Conservation (phyloP, 2,329 filamentous ascomycete species). For the Aspergillus pseudoterreus region DNA sequence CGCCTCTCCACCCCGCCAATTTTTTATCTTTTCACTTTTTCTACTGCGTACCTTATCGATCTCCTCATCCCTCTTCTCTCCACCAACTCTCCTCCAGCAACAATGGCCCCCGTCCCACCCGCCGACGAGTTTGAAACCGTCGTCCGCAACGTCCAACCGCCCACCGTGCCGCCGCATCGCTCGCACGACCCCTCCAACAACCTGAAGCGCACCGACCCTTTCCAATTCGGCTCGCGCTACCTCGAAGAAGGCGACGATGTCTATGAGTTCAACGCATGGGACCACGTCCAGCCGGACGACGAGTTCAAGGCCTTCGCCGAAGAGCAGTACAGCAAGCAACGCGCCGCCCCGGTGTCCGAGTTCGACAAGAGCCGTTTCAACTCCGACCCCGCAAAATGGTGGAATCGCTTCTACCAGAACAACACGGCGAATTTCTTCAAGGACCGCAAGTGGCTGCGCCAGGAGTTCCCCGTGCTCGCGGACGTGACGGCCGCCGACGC, state of each 20-base stretch:
- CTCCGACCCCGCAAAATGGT: constrained; percentile 86
- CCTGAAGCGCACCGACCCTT: constrained; percentile 84
- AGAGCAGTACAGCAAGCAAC: constrained; percentile 79
- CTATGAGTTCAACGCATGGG: constrained; percentile 98
- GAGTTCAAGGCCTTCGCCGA: constrained; percentile 82
- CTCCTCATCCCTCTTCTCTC: not conserved
- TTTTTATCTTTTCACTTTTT: not conserved
- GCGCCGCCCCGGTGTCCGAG: constrained; percentile 80
- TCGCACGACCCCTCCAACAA: constrained; percentile 69
- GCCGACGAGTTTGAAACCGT: constrained; percentile 26
- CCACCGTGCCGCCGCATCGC: constrained; percentile 55
- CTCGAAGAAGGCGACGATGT: constrained; percentile 82
- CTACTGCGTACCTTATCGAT: not conserved
- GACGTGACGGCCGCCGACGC: constrained; percentile 68
- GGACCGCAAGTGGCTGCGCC: constrained; percentile 92
- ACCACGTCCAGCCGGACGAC: constrained; percentile 91
- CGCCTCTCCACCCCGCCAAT: not conserved
- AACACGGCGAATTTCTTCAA: constrained; percentile 99
- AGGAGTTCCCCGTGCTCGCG: constrained; percentile 88
- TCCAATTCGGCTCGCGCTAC: constrained; percentile 88
- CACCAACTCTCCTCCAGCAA: not conserved
- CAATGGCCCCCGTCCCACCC: not conserved
- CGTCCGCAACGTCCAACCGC: constrained; percentile 45
- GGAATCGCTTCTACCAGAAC: constrained; percentile 98
- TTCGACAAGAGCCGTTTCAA: constrained; percentile 94